Percentiles rank a stretch among this genome's conserved stretches.
These are phyloP conservation scores for Ilyonectria robusta DNA, from an alignment of 2,329 filamentous ascomycete genomes.

Conservation along the genomic window DNA sequence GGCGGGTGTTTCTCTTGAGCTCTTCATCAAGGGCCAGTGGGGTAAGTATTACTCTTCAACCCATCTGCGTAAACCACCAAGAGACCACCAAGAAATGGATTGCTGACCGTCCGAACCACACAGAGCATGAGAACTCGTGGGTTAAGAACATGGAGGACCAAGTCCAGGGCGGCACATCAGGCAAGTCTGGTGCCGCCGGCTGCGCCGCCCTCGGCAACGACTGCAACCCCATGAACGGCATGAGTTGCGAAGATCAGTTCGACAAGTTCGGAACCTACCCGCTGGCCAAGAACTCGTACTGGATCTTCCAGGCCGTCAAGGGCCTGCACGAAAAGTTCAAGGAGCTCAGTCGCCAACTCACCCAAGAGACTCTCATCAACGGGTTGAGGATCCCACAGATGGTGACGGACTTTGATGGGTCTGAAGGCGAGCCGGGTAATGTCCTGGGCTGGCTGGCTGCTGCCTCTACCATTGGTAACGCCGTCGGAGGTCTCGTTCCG, in stretches of 20 bases:
- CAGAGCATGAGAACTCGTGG: conserved; percentile 21
- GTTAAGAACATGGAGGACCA: conserved; percentile 27
- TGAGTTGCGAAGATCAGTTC: conserved; percentile 13
- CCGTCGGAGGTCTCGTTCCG: conserved; percentile 5
- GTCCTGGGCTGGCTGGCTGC: conserved; percentile 11
- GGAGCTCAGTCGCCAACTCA: conserved; percentile 18
- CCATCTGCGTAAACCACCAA: not conserved
- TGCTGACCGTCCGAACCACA: not conserved
- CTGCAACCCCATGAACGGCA: conserved; percentile 1
- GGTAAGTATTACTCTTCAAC: not conserved
- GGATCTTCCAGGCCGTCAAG: conserved; percentile 24
- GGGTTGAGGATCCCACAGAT: conserved; percentile 6
- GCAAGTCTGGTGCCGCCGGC: conserved; percentile 22
- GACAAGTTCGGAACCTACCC: conserved; percentile 11
- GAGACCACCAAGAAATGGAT: not conserved
- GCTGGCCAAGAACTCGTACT: conserved; percentile 16
- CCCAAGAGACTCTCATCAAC: conserved; percentile 20
- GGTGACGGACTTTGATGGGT: conserved; percentile 9
- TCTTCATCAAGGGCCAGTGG: conserved; percentile 17
- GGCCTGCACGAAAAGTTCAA: conserved; percentile 23
- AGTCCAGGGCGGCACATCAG: conserved; percentile 23
- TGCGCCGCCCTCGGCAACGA: conserved; percentile 7
- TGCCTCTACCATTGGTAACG: conserved; percentile 4
- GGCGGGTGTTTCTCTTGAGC: conserved; percentile 7
- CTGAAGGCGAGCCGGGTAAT: not conserved